phyloP scores from a whole-genome alignment of 306 rosid genomes.

The Medicago ruthenica region DNA sequence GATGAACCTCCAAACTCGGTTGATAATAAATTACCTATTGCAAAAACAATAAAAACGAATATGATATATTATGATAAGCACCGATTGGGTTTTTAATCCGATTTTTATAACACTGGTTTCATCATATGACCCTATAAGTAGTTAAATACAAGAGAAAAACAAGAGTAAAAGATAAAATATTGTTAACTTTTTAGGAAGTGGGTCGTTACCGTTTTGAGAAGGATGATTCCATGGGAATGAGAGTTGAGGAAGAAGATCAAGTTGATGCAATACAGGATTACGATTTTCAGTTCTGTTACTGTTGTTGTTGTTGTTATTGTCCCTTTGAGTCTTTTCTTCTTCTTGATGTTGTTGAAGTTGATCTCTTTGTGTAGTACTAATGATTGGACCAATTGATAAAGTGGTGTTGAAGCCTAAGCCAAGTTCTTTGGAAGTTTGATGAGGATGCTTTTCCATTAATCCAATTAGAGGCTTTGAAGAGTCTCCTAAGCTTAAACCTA shows the following conservation, averaged over 20 bases:
- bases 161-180: neutral
- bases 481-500: constrained; percentile 85
- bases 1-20: constrained; percentile 58
- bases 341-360: constrained; percentile 13
- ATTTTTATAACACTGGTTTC: too few species aligned
- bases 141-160: neutral
- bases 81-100: too few species aligned
- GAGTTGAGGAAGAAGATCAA: constrained; percentile 70
- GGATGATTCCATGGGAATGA: constrained; percentile 75
- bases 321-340: constrained; percentile 32
- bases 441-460: constrained; percentile 53
- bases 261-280: constrained; percentile 55
- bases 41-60: constrained; percentile 48
- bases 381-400: constrained; percentile 56
- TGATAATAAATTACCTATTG: constrained; percentile 48
- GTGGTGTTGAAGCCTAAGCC: constrained; percentile 75
- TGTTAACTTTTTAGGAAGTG: constrained; percentile 2
- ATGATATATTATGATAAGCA: too few species aligned
- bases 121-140: too few species aligned
- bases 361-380: constrained; percentile 16
- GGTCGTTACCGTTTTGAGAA: constrained; percentile 52
- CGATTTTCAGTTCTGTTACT: constrained; percentile 33
- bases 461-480: constrained; percentile 59
- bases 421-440: constrained; percentile 32
- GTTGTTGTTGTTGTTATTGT: constrained; percentile 8